Evolutionary conservation across 139 green algal genomes (phyloP), one percentile per base, ranked within the genome.

Genomic region (Trebouxia sp.): DNA sequence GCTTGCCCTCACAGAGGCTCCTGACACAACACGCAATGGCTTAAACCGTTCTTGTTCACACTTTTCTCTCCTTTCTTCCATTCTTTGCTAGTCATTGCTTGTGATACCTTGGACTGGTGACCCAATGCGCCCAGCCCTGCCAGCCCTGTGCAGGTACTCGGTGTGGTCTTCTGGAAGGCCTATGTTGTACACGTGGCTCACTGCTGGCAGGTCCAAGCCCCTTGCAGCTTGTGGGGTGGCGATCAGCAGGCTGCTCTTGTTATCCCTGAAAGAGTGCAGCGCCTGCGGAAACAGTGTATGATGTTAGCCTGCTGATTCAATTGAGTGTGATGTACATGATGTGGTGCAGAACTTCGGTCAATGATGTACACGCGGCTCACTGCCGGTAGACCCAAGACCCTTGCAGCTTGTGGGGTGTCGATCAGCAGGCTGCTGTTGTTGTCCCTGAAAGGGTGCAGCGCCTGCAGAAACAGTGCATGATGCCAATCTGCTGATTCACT

Each of bases 281-380:
- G 92, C 87, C 82, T 84, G 80, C n/a, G n/a, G n/a, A n/a, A n/a
- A n/a, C n/a, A n/a, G n/a, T n/a, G n/a, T n/a, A n/a, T n/a, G n/a
- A n/a, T n/a, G n/a, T n/a, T n/a, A n/a, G n/a, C n/a, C n/a, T n/a
- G n/a, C n/a, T n/a, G n/a, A n/a, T n/a, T n/a, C n/a, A n/a, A n/a
- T n/a, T n/a, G n/a, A n/a, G n/a, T n/a, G n/a, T n/a, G 39, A 78
- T n/a, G 69, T 55, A 24, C 69, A 78, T 78, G 20, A 78, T 2
- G 55, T 11, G n/a, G 1, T 11, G 12, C 5, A 4, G 20, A 3
- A 37, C 20, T 69, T 3, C 26, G 58, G 14, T 85, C 89, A 11
- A 94, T 65, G 79, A 88, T 95, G 85, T 97, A 97, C 58, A 98
- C 92, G 76, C 95, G 89, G 65, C 81, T 92, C 3, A 98, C 93